These are phyloP conservation scores for Fagus sylvatica DNA, from an alignment of 306 rosid genomes.

Conservation along the genomic window DNA sequence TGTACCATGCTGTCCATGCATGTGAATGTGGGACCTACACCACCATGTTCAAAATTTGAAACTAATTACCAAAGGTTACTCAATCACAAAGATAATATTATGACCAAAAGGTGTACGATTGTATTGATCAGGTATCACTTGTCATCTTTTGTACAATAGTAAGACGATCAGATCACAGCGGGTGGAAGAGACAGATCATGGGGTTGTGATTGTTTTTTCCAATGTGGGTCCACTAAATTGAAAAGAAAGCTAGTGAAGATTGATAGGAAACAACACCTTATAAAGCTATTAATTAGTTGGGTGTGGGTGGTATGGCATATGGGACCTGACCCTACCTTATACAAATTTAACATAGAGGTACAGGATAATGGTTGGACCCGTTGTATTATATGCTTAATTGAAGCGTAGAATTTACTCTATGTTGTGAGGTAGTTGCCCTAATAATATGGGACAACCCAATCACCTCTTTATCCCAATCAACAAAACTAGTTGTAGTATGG, in stretches of 20 bases:
- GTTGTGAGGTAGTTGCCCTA: conserved; percentile 5
- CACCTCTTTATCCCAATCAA: not conserved
- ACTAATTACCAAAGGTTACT: not conserved
- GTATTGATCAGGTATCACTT: no score
- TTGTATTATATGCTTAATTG: not conserved
- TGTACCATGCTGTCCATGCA: not conserved
- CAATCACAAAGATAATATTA: not conserved
- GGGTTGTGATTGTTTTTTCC: not conserved
- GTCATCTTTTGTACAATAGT: no score
- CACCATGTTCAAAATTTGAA: not conserved
- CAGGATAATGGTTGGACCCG: not conserved
- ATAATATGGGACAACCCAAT: conserved; percentile 7
- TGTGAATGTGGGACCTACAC: not conserved
- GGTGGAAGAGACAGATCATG: not conserved
- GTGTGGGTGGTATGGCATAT: not conserved
- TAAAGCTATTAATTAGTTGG: not conserved
- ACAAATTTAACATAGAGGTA: conserved; percentile 1
- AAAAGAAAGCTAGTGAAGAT: not conserved
- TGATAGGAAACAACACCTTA: not conserved
- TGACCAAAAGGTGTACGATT: not conserved
- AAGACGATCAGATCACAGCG: no score
- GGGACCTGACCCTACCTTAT: not conserved
- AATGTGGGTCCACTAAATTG: not conserved
- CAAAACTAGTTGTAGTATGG: not conserved
- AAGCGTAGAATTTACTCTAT: conserved; percentile 12